Evolutionary conservation across 176 grass and related monocot species (phyloP).

Genomic region (Bolboschoenus planiculmis): DNA sequence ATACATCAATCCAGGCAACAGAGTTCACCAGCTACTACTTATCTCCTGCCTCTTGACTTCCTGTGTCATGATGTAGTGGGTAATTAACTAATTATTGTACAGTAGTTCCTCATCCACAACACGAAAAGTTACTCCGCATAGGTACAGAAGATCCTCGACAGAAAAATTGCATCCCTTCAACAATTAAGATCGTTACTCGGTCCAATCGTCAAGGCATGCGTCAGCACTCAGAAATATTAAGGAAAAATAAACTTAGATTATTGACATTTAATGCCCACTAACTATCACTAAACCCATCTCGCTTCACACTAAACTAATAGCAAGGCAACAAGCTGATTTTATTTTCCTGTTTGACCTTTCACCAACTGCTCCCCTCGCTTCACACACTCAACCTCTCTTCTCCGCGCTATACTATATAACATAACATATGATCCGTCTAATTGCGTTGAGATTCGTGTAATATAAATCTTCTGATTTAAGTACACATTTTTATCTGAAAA

Average conservation of each 20-base stretch:
- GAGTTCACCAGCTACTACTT: no score
- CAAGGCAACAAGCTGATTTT: background rate
- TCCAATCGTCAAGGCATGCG: background rate
- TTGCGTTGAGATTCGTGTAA: no score
- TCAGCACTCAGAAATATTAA: background rate
- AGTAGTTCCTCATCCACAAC: background rate
- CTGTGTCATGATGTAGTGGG: no score
- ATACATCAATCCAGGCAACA: no score
- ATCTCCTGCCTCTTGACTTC: no score
- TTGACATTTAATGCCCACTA: background rate
- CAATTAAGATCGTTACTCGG: background rate
- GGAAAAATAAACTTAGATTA: background rate
- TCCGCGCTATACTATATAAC: no score
- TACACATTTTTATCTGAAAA: no score
- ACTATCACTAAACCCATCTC: background rate
- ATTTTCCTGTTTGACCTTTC: background rate
- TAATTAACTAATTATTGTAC: no score
- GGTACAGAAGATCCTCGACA: background rate
- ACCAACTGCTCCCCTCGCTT: background rate
- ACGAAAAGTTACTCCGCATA: background rate
- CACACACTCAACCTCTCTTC: no score
- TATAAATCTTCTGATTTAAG: no score
- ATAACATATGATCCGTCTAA: no score
- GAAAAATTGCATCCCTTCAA: background rate
- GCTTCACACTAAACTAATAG: background rate